These are phyloP conservation scores for Durusdinium trenchii DNA, from an alignment of 73 alveolate genomes.

Conservation along the genomic window DNA sequence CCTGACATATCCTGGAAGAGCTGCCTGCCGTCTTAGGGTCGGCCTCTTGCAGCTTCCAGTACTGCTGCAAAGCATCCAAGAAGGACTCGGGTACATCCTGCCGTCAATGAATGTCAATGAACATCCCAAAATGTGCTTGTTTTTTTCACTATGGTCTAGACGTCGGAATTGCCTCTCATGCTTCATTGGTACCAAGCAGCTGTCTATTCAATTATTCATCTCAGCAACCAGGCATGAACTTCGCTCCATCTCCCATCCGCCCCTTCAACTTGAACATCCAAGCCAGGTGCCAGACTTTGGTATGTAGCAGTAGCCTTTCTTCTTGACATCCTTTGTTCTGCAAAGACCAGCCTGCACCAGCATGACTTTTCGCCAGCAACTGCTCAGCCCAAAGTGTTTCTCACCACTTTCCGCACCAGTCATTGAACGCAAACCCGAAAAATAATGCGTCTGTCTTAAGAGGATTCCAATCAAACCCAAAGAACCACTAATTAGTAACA, in stretches of 20 bases:
- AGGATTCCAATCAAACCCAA: too few relatives aligned
- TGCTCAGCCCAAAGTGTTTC: background rate
- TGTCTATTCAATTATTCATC: background rate
- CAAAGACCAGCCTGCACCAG: conserved; percentile 66
- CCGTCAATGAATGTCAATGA: background rate
- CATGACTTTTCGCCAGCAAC: background rate
- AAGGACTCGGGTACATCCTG: conserved; percentile 68
- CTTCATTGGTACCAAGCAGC: background rate
- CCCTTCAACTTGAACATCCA: background rate
- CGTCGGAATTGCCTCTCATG: too few relatives aligned
- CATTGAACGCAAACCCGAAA: background rate
- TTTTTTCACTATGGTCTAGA: too few relatives aligned
- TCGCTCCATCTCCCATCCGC: background rate
- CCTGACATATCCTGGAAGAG: background rate
- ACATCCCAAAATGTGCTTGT: background rate
- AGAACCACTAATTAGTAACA: too few relatives aligned
- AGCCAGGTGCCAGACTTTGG: background rate
- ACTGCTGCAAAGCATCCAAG: conserved; percentile 42
- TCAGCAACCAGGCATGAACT: background rate
- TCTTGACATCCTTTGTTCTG: conserved; percentile 16
- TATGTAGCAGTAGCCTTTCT: conserved; percentile 34
- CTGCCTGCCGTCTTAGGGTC: background rate
- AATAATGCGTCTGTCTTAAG: too few relatives aligned
- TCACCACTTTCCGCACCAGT: background rate
- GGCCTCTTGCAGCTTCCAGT: conserved; percentile 53